These are phyloP conservation scores for Cucumis cinereus DNA, from an alignment of 306 rosid species.

Conservation along the genomic window DNA sequence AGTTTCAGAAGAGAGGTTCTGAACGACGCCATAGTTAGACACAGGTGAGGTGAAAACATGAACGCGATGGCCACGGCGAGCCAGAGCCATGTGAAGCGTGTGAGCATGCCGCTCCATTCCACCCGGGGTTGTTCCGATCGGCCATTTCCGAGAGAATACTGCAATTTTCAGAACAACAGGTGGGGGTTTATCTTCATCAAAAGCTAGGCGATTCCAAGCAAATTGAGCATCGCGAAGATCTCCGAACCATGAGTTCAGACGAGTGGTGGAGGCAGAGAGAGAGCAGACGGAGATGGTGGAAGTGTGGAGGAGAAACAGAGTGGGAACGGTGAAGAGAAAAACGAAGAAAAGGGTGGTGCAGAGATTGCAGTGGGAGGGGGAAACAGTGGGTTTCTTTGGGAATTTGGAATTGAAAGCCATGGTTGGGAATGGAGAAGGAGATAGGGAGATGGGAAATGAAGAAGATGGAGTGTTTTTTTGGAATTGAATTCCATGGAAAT, in stretches of 20 bases:
- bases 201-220: slow-evolving; percentile 71
- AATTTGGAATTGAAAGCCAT: slow-evolving; percentile 60
- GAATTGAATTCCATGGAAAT: slow-evolving; percentile 7
- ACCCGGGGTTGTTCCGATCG: slow-evolving; percentile 63
- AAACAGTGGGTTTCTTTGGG: slow-evolving; percentile 23
- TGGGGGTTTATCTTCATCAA: slow-evolving; percentile 22
- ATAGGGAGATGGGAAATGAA: not conserved
- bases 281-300: slow-evolving; percentile 49
- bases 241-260: slow-evolving; percentile 47
- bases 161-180: slow-evolving; percentile 49
- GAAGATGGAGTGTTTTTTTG: not conserved
- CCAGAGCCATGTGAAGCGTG: slow-evolving; percentile 71
- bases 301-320: slow-evolving; percentile 49
- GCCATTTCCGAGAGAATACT: slow-evolving; percentile 93
- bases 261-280: slow-evolving; percentile 13
- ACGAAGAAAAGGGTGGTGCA: slow-evolving; percentile 61
- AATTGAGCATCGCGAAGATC: slow-evolving; percentile 61
- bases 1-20: slow-evolving; percentile 12
- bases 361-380: slow-evolving; percentile 34
- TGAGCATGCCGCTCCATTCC: slow-evolving; percentile 98
- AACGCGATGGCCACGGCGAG: slow-evolving; percentile 71
- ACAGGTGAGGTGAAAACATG: slow-evolving; percentile 80
- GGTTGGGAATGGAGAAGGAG: not conserved
- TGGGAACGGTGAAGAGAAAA: slow-evolving; percentile 62
- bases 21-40: slow-evolving; percentile 4